Conservation (phyloP, 495 filamentous ascomycete genomes). For the Trichoderma parareesei region DNA sequence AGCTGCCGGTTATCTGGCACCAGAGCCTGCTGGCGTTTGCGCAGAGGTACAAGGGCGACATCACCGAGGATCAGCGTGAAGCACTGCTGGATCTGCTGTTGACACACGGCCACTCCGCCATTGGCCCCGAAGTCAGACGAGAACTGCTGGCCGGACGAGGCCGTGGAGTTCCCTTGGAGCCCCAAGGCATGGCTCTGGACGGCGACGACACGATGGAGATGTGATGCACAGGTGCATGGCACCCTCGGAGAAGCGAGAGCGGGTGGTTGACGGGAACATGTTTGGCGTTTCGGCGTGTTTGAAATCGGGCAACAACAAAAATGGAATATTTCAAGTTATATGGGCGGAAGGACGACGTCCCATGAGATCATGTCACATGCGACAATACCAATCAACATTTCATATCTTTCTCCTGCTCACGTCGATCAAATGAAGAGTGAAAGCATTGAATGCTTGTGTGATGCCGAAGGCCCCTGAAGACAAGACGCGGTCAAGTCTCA, state of each 20-base stretch:
- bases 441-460: background rate
- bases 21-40: conserved; percentile 81
- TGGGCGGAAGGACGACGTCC: background rate
- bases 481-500: background rate
- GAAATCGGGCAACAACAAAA: background rate
- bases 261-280: background rate
- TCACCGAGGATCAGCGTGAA: conserved; percentile 61
- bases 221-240: conserved; percentile 30
- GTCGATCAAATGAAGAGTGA: background rate
- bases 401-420: background rate
- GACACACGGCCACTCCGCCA: conserved; percentile 75
- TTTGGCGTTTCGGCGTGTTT: conserved; percentile 10
- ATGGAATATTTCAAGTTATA: conserved; percentile 7
- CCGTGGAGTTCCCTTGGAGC: conserved; percentile 61
- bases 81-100: conserved; percentile 83
- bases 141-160: conserved; percentile 86
- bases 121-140: conserved; percentile 85
- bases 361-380: background rate
- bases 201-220: conserved; percentile 93
- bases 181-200: conserved; percentile 40
- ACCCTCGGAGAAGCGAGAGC: background rate
- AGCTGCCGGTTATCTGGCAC: conserved; percentile 83
- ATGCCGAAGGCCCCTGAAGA: background rate
- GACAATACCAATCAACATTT: background rate
- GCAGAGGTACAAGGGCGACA: conserved; percentile 77